Evolutionary conservation across 2,329 filamentous ascomycete species (phyloP).

Genomic region (Dactylonectria macrodidyma): DNA sequence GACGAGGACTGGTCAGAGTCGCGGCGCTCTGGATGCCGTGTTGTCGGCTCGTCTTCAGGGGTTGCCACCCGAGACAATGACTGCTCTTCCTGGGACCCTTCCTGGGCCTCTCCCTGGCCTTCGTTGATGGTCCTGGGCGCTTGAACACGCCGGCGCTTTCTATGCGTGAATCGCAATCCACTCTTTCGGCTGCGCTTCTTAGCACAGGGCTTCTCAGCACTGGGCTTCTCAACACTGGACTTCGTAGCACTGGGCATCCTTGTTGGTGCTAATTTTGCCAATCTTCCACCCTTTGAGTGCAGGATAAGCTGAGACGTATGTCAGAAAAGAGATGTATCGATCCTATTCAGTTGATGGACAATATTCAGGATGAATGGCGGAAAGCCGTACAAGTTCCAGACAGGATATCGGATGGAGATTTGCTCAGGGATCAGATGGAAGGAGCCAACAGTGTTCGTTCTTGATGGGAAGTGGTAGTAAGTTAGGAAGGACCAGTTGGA

Average conservation of each 20-base stretch:
- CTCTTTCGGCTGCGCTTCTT: background rate
- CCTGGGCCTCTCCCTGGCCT: background rate
- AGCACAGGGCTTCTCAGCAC: too few species aligned
- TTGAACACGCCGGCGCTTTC: background rate
- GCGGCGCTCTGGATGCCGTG: background rate
- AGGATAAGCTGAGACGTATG: too few species aligned
- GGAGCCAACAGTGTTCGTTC: background rate
- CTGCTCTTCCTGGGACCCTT: background rate
- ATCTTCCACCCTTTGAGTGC: too few species aligned
- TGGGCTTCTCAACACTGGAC: background rate
- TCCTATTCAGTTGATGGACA: background rate
- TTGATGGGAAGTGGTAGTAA: too few species aligned
- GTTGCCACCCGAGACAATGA: too few species aligned
- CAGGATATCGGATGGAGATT: too few species aligned
- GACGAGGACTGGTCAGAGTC: background rate
- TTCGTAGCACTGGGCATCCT: background rate
- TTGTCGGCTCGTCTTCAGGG: background rate
- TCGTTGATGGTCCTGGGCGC: background rate
- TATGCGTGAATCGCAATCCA: slow-evolving; percentile 7
- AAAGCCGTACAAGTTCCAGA: too few species aligned
- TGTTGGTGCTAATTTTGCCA: background rate
- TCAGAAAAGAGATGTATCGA: too few species aligned
- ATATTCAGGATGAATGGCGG: background rate
- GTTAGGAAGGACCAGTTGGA: background rate
- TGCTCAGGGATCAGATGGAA: background rate